Percentiles rank a stretch among this genome's conserved stretches.
These are phyloP conservation scores for Incumbomyces delicatus DNA, from an alignment of 2,329 filamentous ascomycete genomes.

Conservation along the genomic window DNA sequence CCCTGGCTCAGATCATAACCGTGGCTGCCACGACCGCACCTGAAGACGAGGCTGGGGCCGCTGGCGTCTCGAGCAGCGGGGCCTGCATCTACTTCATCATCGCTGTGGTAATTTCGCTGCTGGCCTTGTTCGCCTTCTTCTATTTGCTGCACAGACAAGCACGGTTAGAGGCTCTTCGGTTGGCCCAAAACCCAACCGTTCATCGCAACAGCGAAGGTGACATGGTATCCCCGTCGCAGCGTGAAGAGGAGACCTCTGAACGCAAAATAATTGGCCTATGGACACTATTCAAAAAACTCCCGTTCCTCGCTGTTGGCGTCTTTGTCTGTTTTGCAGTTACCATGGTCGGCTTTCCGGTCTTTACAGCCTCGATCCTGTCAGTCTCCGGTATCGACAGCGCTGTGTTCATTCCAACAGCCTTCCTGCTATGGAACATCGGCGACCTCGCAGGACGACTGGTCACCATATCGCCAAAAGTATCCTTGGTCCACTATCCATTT, in stretches of 20 bases:
- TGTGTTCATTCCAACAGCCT: conserved; percentile 79
- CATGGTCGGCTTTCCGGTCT: conserved; percentile 84
- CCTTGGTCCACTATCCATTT: conserved; percentile 52
- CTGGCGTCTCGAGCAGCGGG: conserved; percentile 50
- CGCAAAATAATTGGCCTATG: conserved; percentile 49
- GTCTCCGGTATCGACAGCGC: conserved; percentile 51
- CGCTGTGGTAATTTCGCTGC: conserved; percentile 63
- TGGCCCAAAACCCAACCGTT: conserved; percentile 12
- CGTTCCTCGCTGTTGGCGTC: conserved; percentile 66
- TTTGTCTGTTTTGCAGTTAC: conserved; percentile 73
- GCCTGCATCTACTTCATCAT: conserved; percentile 89
- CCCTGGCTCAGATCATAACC: conserved; percentile 74
- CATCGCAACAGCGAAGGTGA: conserved; percentile 16
- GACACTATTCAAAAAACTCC: conserved; percentile 64
- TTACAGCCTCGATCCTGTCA: conserved; percentile 60
- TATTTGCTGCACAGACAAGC: conserved; percentile 54
- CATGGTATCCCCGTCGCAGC: conserved; percentile 13
- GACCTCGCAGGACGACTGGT: conserved; percentile 69
- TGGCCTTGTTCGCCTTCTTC: conserved; percentile 63
- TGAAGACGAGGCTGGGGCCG: conserved; percentile 25
- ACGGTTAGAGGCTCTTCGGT: conserved; percentile 6
- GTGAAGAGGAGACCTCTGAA: conserved; percentile 9
- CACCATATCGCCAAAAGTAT: conserved; percentile 49
- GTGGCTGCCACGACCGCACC: conserved; percentile 55
- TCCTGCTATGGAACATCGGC: conserved; percentile 88